Evolutionary conservation across 768 basidiomycete species (phyloP).

Genomic region (Boletus eberwhitei): DNA sequence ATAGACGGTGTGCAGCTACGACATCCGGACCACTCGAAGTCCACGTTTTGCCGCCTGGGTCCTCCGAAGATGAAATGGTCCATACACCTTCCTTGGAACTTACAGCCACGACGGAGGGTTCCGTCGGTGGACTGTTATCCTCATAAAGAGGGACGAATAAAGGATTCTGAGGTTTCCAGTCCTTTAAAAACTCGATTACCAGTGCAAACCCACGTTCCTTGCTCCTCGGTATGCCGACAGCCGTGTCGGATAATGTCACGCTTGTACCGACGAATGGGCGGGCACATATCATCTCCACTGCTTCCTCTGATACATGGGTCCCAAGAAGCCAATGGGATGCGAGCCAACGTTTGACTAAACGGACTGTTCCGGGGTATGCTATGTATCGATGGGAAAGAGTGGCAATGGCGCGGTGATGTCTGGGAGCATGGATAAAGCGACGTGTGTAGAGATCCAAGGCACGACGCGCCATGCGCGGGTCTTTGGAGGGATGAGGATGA

Average conservation of each 20-base stretch:
- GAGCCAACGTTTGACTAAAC: slow-evolving; percentile 92
- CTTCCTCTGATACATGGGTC: slow-evolving; percentile 70
- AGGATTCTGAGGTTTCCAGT: slow-evolving; percentile 82
- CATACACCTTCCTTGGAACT: slow-evolving; percentile 53
- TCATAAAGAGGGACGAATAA: slow-evolving; percentile 72
- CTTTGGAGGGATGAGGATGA: slow-evolving; percentile 25
- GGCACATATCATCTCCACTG: slow-evolving; percentile 83
- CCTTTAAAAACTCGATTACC: slow-evolving; percentile 67
- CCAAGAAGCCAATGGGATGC: slow-evolving; percentile 84
- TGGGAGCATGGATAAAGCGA: slow-evolving; percentile 76
- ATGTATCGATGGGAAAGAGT: slow-evolving; percentile 74
- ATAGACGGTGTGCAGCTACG: slow-evolving; percentile 71
- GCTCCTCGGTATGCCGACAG: slow-evolving; percentile 57
- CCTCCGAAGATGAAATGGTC: slow-evolving; percentile 76
- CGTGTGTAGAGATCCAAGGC: slow-evolving; percentile 59
- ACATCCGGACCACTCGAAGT: slow-evolving; percentile 61
- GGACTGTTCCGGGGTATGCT: slow-evolving; percentile 80
- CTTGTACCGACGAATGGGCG: slow-evolving; percentile 62
- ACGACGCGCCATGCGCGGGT: slow-evolving; percentile 53
- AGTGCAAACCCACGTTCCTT: slow-evolving; percentile 79
- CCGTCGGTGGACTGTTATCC: slow-evolving; percentile 7
- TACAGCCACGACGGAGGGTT: slow-evolving; percentile 25
- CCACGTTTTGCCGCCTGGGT: slow-evolving; percentile 75
- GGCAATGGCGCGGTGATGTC: slow-evolving; percentile 82
- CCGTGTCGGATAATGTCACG: slow-evolving; percentile 32